Conservation (phyloP, 106 monocot genomes). For the Apostasia shenzhenica region DNA sequence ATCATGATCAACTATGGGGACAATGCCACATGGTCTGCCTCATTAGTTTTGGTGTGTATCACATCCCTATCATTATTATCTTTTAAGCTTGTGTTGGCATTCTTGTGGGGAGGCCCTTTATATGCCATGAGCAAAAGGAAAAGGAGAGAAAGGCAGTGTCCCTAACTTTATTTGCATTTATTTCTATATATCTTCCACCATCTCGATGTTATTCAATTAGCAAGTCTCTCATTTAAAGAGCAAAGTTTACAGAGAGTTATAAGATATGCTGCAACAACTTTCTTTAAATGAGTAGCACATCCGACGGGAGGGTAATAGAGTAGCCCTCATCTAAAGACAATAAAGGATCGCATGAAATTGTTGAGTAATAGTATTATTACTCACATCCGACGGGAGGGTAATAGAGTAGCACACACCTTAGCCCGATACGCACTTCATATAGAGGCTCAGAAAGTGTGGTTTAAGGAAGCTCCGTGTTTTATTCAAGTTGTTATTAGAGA, state of each 20-base stretch:
- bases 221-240: neutral
- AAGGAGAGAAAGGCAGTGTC: neutral
- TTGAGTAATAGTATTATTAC: no score
- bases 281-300: neutral
- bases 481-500: no score
- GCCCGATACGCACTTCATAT: no score
- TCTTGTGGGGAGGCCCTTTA: slow-evolving; percentile 2
- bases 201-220: neutral
- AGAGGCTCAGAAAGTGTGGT: no score
- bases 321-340: neutral
- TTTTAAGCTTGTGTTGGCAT: slow-evolving; percentile 1
- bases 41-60: neutral
- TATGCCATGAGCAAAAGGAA: neutral
- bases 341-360: neutral
- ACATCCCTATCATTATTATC: neutral
- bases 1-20: neutral
- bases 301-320: neutral
- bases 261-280: neutral
- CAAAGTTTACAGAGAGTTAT: no score
- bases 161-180: neutral
- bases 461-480: no score
- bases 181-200: neutral
- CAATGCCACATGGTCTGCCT: slow-evolving; percentile 5
- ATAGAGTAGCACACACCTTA: no score
- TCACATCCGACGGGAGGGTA: no score